phyloP scores from a whole-genome alignment of 2,329 filamentous ascomycete species.

The Fusarium sp. region DNA sequence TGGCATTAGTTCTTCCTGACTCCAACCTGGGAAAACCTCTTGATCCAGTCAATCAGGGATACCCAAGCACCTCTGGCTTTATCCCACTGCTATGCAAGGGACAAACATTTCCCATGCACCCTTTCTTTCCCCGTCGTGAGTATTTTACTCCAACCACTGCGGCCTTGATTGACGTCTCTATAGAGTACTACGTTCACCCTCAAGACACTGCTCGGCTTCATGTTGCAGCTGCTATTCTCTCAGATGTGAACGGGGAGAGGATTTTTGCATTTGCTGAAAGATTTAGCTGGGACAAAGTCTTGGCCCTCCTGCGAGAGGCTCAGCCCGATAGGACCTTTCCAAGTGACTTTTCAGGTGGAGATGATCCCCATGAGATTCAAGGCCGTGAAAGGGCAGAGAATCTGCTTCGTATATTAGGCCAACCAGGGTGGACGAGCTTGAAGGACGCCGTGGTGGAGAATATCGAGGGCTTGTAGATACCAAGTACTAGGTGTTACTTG shows the following conservation, averaged over 20 bases:
- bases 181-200: constrained; percentile 14
- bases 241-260: background rate
- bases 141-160: background rate
- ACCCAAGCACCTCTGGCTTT: constrained; percentile 35
- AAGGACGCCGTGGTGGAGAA: constrained; percentile 1
- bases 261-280: constrained; percentile 6
- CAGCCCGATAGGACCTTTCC: background rate
- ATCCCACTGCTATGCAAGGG: constrained; percentile 36
- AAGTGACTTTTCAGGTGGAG: background rate
- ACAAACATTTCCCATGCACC: background rate
- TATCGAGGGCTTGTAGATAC: background rate
- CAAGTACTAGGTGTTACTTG: background rate
- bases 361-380: constrained; percentile 5
- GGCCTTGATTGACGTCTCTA: background rate
- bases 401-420: background rate
- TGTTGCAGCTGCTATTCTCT: background rate
- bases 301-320: background rate
- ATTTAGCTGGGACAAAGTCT: constrained; percentile 1
- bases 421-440: background rate
- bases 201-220: constrained; percentile 10
- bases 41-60: constrained; percentile 30
- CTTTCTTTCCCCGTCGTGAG: constrained; percentile 1
- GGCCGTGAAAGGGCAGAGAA: background rate
- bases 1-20: constrained; percentile 37
- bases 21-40: constrained; percentile 40